Evolutionary conservation across 805 yeast genomes (phyloP), one percentile per base, ranked within the genome.

Genomic region (Cyberlindnera veronae): DNA sequence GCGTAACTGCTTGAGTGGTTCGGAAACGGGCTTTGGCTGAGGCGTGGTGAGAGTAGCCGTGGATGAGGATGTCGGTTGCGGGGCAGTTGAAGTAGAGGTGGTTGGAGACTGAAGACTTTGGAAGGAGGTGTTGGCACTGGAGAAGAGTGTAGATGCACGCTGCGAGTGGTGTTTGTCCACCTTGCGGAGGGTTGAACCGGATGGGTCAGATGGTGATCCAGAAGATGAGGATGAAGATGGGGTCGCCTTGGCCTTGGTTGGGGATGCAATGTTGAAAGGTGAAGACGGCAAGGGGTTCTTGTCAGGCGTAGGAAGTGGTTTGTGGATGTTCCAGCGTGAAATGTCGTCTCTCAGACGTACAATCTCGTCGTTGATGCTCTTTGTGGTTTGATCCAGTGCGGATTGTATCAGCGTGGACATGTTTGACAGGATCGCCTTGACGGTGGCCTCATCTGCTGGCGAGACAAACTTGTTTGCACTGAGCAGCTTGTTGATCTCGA

Each of bases 1-100:
- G 34, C 93, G 66, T 46, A 90, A 64, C 51, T 86, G 93, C 53
- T 86, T 85, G 49, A 88, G 69, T 0, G 95, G 95, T 54, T 88
- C 95, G 10, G 66, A 53, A 2, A 54, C 48, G 0, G 60, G 55
- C 38, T 52, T 42, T 21, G 46, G 29, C 39, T 45, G 42, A 30
- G 36, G 45, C 13, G 45, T 23, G 8, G 40, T n/a, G n/a, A n/a
- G n/a, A n/a, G n/a, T 18, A 5, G 30, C 29, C 14, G 45, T n/a
- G 6, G 42, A 15, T 21, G 39, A 7, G 21, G 42, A 15, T n/a
- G 41, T 21, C 14, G 23, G 16, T n/a, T 27, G 24, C 7, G 27
- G 42, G 27, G 49, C 22, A 34, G 39, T 18, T 11, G 45, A 16
- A 3, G 39, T 18, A 9, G 37, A 36, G 5, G 44, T 42, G 15